These are phyloP conservation scores for Calonectria ilicicola DNA, from an alignment of 2,329 filamentous ascomycete genomes.

Conservation along the genomic window DNA sequence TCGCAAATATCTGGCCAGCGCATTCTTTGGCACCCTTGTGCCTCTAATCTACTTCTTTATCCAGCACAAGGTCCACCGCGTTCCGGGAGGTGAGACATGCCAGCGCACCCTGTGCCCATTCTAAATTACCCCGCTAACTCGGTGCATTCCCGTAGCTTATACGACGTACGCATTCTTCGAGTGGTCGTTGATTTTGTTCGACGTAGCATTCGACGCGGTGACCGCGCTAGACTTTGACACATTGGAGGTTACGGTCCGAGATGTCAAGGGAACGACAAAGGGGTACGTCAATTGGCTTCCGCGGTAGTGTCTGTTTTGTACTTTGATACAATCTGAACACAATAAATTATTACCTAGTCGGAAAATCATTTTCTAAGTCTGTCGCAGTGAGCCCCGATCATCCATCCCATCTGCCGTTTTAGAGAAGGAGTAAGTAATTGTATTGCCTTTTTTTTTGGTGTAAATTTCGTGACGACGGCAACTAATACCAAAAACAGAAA, in stretches of 20 bases:
- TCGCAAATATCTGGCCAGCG: conserved; percentile 83
- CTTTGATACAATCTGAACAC: conserved; percentile 39
- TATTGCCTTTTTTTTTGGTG: background rate
- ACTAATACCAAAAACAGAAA: conserved; percentile 67
- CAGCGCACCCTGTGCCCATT: background rate
- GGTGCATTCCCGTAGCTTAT: conserved; percentile 73
- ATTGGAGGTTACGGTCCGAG: conserved; percentile 89
- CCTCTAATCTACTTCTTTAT: conserved; percentile 97
- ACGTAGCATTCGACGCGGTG: conserved; percentile 96
- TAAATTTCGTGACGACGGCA: background rate
- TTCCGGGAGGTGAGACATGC: conserved; percentile 83
- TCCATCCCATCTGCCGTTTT: conserved; percentile 62
- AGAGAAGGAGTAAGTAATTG: conserved; percentile 79
- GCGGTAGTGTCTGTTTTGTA: conserved; percentile 69
- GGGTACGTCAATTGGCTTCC: conserved; percentile 99
- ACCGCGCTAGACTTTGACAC: conserved; percentile 91
- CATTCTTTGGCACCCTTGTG: conserved; percentile 92
- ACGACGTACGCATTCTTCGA: conserved; percentile 98
- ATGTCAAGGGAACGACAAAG: conserved; percentile 91
- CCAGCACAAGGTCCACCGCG: conserved; percentile 95
- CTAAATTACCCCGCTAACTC: conserved; percentile 27
- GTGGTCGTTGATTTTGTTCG: conserved; percentile 93
- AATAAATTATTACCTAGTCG: conserved; percentile 44
- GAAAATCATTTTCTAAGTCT: conserved; percentile 56
- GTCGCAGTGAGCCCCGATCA: conserved; percentile 60